Base-by-base conservation (phyloP, 345 rosid species). In the Gossypium herbaceum region DNA sequence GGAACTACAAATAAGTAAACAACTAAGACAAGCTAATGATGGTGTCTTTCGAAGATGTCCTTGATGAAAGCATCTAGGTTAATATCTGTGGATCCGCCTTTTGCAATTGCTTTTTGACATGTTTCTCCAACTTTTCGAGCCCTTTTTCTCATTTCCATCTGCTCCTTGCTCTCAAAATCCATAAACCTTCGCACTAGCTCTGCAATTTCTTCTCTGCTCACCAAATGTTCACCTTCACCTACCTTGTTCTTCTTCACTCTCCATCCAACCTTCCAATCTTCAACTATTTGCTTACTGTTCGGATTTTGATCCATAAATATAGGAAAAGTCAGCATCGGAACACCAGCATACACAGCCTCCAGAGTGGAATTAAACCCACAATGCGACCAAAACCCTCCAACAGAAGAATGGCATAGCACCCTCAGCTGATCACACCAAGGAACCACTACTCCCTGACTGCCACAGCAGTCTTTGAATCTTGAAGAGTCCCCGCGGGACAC, bases 181-280 rank as follows among this genome's bases (percentile, higher is more conserved):
- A 80, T 78, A 19, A 83, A 75, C 41, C 25, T 64, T 1, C 61
- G 29, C 72, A 82, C 66, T 15, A 79, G 59, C 41, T 65, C 72
- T 3, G 73, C 78, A 25, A 84, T 80, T 76, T 80, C 81, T 3
- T 73, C 78, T 55, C 81, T 77, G 11, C 8, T 77, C 34, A 78
- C 75, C 75, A 84, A 48, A 52, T 19, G 9, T 11, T 72, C 77
- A 34, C 39, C 72, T 11, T 72, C 76, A 34, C 39, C 69, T 24
- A 13, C 57, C 5, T 54, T 27, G 10, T 59, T 44, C 44, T n/a
- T 69, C 73, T 44, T 76, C 29, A 83, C 64, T 20, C 81, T 47
- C 83, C 82, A 73, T 17, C 90, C 90, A 25, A 75, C 71, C 80
- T 73, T 81, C 86, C 86, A 87, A 20, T 78, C 81, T 34, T 81